Percentiles rank a stretch among this genome's conserved stretches.
These are phyloP conservation scores for Nidularia pulvinata DNA, from an alignment of 768 basidiomycete genomes.

Conservation along the genomic window DNA sequence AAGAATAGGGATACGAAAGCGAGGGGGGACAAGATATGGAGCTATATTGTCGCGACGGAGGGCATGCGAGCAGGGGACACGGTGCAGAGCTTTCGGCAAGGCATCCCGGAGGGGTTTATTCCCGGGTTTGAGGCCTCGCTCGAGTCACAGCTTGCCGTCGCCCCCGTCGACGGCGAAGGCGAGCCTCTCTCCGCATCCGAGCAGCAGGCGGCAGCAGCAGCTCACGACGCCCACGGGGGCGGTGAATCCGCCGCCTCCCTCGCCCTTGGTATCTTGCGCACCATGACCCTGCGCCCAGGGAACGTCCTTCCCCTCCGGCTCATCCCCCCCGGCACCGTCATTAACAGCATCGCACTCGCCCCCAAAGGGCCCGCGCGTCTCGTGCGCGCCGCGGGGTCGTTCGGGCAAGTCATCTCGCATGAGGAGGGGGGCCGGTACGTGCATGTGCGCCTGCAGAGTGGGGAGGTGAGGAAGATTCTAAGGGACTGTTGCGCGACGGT, in stretches of 20 bases:
- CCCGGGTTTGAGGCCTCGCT: slow-evolving; percentile 39
- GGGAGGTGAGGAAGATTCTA: slow-evolving; percentile 88
- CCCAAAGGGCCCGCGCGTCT: slow-evolving; percentile 79
- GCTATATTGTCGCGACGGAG: slow-evolving; percentile 92
- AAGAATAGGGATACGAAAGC: slow-evolving; percentile 55
- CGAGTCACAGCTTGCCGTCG: slow-evolving; percentile 12
- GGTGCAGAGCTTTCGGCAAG: slow-evolving; percentile 83
- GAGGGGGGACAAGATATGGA: slow-evolving; percentile 64
- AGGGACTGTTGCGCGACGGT: slow-evolving; percentile 86
- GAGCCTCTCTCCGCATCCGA: slow-evolving; percentile 6
- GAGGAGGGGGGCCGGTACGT: slow-evolving; percentile 71
- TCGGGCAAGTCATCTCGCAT: slow-evolving; percentile 79
- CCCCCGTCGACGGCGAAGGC: slow-evolving; percentile 1
- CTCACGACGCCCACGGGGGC: background rate
- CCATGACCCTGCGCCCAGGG: slow-evolving; percentile 83
- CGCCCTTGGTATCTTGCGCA: slow-evolving; percentile 83
- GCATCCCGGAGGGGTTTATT: slow-evolving; percentile 77
- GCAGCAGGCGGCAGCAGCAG: slow-evolving; percentile 13
- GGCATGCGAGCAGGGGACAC: slow-evolving; percentile 87
- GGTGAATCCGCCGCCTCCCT: slow-evolving; percentile 55
- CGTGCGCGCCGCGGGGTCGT: slow-evolving; percentile 88
- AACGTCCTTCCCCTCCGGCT: slow-evolving; percentile 92
- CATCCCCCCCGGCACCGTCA: slow-evolving; percentile 89
- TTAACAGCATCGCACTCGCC: slow-evolving; percentile 83
- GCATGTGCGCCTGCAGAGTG: slow-evolving; percentile 86